Evolutionary conservation across 495 filamentous ascomycete genomes (phyloP).

Genomic region (Usnea hakonensis): DNA sequence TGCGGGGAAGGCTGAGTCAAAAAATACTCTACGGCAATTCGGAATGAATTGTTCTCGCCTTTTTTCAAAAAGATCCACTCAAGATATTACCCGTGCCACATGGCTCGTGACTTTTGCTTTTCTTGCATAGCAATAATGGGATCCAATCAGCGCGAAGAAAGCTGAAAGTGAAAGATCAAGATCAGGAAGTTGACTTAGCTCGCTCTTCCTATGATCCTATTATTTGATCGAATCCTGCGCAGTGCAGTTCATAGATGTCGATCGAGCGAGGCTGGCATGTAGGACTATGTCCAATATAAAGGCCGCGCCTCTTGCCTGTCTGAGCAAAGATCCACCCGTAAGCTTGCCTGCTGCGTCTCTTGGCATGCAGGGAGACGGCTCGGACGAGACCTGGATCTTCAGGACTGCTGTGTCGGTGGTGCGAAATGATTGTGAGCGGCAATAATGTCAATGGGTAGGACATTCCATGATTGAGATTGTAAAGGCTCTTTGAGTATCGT

Average conservation of each 20-base stretch:
- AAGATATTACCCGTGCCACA: not conserved
- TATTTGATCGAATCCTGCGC: not conserved
- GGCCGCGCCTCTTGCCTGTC: not conserved
- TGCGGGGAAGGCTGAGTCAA: conserved; percentile 1
- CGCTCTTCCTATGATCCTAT: not conserved
- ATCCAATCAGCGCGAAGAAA: not conserved
- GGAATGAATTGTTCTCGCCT: not conserved
- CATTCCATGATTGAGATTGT: no score
- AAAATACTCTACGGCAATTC: no score
- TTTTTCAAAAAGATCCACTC: not conserved
- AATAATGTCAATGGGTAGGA: no score
- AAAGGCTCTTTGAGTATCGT: not conserved
- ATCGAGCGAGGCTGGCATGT: not conserved
- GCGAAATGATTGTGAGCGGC: no score
- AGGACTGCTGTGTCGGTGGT: no score
- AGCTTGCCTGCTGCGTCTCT: not conserved
- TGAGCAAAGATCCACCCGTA: not conserved
- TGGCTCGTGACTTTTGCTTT: not conserved
- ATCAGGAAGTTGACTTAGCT: not conserved
- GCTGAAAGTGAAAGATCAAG: not conserved
- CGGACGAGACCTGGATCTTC: no score
- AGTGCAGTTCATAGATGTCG: not conserved
- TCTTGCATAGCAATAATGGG: no score
- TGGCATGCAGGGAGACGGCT: not conserved
- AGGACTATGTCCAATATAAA: not conserved